Percentiles rank a stretch among this genome's conserved stretches.
phyloP scores from a whole-genome alignment of 306 rosid genomes.

The Quercus ilex region DNA sequence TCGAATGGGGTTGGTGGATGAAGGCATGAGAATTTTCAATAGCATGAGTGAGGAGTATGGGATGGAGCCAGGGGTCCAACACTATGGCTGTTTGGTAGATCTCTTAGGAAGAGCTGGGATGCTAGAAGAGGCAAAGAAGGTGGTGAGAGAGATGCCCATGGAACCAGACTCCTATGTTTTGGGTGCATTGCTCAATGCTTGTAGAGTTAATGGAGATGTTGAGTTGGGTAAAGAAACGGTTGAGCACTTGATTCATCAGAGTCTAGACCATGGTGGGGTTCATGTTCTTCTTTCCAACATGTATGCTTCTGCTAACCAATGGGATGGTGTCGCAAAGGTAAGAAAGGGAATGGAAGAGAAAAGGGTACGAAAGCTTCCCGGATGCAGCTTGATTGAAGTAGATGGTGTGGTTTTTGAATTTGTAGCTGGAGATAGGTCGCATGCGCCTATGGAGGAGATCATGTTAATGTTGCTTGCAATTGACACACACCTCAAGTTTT shows the following conservation, averaged over 20 bases:
- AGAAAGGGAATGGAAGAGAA: conserved; percentile 39
- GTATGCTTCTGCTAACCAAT: conserved; percentile 36
- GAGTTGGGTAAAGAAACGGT: conserved; percentile 34
- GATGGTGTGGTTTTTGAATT: conserved; percentile 36
- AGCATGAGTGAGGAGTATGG: conserved; percentile 21
- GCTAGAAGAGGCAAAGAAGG: not conserved
- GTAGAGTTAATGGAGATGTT: conserved; percentile 38
- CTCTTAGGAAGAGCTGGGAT: too few species aligned
- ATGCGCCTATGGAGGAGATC: conserved; percentile 25
- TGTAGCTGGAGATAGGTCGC: conserved; percentile 33
- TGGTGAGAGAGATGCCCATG: conserved; percentile 36
- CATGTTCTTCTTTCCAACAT: conserved; percentile 43
- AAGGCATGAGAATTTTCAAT: conserved; percentile 33
- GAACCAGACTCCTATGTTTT: conserved; percentile 36
- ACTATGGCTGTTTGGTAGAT: too few species aligned
- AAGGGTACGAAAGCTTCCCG: conserved; percentile 32
- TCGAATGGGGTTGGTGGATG: conserved; percentile 37
- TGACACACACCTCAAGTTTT: conserved; percentile 31
- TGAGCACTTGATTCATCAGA: conserved; percentile 24
- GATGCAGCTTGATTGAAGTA: conserved; percentile 41
- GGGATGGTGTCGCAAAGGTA: conserved; percentile 33
- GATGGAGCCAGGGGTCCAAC: too few species aligned
- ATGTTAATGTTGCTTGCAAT: conserved; percentile 16
- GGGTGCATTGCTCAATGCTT: conserved; percentile 50
- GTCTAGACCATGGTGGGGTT: conserved; percentile 39